phyloP scores from a whole-genome alignment of 1,139 yeast genomes.

The Meyerozyma smithsonii region DNA sequence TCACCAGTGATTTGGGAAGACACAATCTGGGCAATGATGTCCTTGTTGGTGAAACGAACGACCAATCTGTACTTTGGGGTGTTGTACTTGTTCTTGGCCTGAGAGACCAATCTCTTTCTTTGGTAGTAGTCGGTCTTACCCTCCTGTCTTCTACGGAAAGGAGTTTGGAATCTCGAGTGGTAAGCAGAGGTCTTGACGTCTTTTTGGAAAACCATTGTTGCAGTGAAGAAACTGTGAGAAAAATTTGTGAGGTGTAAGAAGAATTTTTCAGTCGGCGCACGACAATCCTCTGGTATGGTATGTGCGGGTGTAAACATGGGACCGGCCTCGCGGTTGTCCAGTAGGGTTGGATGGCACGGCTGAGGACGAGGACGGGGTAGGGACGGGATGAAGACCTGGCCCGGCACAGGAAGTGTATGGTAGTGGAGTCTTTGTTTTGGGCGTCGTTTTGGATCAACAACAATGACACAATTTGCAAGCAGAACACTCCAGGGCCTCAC shows the following conservation, averaged over 20 bases:
- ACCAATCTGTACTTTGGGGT: slow-evolving; percentile 99
- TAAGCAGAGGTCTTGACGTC: slow-evolving; percentile 80
- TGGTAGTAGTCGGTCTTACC: slow-evolving; percentile 99
- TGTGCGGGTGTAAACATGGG: neutral
- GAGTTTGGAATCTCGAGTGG: slow-evolving; percentile 99
- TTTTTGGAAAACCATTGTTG: slow-evolving; percentile 74
- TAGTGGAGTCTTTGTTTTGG: too few relatives aligned
- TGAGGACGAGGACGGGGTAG: too few relatives aligned
- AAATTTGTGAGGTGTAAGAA: neutral
- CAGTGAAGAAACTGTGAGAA: neutral
- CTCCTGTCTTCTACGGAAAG: slow-evolving; percentile 99
- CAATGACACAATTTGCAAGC: neutral
- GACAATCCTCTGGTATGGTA: neutral
- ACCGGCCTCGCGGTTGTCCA: too few relatives aligned
- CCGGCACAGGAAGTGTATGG: too few relatives aligned
- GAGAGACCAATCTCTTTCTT: slow-evolving; percentile 99
- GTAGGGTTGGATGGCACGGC: too few relatives aligned
- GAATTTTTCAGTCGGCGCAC: slow-evolving; percentile 2
- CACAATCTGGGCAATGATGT: slow-evolving; percentile 95
- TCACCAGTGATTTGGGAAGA: slow-evolving; percentile 98
- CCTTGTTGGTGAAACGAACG: slow-evolving; percentile 99
- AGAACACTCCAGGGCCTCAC: neutral
- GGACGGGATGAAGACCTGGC: too few relatives aligned
- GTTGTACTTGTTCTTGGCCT: slow-evolving; percentile 99
- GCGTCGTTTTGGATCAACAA: too few relatives aligned